Conservation (phyloP, 495 filamentous ascomycete genomes). For the Tirmania nivea region DNA sequence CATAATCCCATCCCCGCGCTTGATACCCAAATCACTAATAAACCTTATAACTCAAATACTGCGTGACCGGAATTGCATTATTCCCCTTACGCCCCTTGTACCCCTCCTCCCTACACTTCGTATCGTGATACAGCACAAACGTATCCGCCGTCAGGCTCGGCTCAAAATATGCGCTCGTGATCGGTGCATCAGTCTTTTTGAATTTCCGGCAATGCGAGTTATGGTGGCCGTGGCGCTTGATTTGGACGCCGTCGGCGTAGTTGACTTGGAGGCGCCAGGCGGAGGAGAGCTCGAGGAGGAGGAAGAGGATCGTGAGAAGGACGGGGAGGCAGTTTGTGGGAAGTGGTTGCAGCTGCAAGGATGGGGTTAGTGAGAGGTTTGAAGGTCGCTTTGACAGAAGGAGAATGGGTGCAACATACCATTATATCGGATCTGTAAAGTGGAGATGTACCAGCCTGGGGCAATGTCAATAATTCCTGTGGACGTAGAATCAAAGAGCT, state of each 20-base stretch:
- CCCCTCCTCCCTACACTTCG: slow-evolving; percentile 6
- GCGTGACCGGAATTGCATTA: slow-evolving; percentile 11
- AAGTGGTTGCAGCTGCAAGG: too few species aligned
- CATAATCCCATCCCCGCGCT: too few species aligned
- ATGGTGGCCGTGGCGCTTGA: slow-evolving; percentile 7
- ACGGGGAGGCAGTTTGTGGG: neutral
- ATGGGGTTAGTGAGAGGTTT: too few species aligned
- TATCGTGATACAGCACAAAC: slow-evolving; percentile 10
- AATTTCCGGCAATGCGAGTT: slow-evolving; percentile 11
- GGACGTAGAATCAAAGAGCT: too few species aligned
- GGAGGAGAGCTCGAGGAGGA: neutral
- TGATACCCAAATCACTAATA: slow-evolving; percentile 1
- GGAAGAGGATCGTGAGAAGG: neutral
- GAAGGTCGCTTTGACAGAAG: too few species aligned
- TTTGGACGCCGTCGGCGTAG: slow-evolving; percentile 6
- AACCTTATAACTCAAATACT: slow-evolving; percentile 10
- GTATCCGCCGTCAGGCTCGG: slow-evolving; percentile 10
- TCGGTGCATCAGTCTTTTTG: slow-evolving; percentile 11
- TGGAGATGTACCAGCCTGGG: too few species aligned
- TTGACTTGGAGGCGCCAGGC: neutral
- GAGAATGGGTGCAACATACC: too few species aligned
- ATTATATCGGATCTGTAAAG: too few species aligned
- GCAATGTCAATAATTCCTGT: too few species aligned
- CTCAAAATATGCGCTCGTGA: slow-evolving; percentile 12
- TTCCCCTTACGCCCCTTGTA: slow-evolving; percentile 15